Base-by-base conservation (phyloP, 2,329 filamentous ascomycete species). In the Celoporthe dispersa region DNA sequence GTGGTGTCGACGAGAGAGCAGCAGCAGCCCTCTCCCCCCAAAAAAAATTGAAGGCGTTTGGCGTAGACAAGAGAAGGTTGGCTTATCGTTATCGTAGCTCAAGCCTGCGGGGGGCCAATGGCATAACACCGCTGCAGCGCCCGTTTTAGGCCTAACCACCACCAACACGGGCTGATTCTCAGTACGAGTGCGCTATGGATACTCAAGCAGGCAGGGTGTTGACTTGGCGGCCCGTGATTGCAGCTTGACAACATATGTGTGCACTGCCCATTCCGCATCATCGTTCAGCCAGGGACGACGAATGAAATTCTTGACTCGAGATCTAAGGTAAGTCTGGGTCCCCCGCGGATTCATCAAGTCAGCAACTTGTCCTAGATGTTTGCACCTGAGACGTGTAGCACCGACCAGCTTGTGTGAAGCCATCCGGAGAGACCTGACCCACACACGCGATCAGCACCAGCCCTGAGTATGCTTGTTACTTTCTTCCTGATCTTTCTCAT, bases 11-110 rank as follows among this genome's bases (percentile, higher is more conserved):
- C 35, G 4, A 4, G 2, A 39, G 37, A 39, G 6, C 37, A 39
- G 35, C 35, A 39, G 37, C 6, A 39, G 44, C n/a, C n/a, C n/a
- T n/a, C n/a, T n/a, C n/a, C n/a, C n/a, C n/a, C n/a, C n/a, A n/a
- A 22, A 31, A 31, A 22, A 25, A 37, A n/a, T n/a, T n/a, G n/a
- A 35, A 28, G 11, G 41, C 2, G 12, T 25, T 61, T 37, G 39
- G 19, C 35, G 60, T 28, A 62, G 31, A 5, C 37, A 37, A 37
- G 12, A 51, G 41, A 64, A 33, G n/a, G 35, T 19, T 19, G 53
- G 64, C 64, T 66, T 66, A 66, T 66, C 64, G 64, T 66, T 66
- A 66, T 66, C 64, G 39, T 55, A 66, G 25, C 37, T 59, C 59
- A 16, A 19, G 28, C n/a, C 16, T n/a, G 31, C 19, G 16, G 14